Evolutionary conservation across 2,329 filamentous ascomycete genomes (phyloP), one percentile per base, ranked within the genome.

Genomic region (Penicillium sp.): DNA sequence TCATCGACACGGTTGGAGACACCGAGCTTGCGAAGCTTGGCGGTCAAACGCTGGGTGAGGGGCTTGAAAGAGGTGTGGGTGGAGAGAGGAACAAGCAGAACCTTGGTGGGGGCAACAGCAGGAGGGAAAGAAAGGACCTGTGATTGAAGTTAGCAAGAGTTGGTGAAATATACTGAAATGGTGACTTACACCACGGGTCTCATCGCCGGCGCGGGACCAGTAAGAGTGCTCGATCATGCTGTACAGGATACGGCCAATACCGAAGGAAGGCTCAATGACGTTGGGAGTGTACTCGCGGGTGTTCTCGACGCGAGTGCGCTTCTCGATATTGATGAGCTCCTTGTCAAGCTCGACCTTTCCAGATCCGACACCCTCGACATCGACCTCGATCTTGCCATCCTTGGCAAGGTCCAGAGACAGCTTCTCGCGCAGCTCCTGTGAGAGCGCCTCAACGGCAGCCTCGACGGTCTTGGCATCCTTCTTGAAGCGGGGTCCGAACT

Each of bases 181-280:
- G 27, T 54, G 53, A 85, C 88, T 82, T 86, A 93, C 91, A 75
- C 89, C 88, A 72, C 92, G 89, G 50, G 91, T 88, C 73, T 94
- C 92, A 63, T 93, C 89, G 59, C 84, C 87, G 62, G 86, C 87
- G 60, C 94, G 89, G 50, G 87, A 90, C 93, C 94, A 99, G 83
- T 92, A 99, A 72, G 84, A 87, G 77, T 99, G 94, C 79, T 99
- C 94, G 70, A 96, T 89, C 67, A 99, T 79, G 56, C 89, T 87
- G 80, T 96, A 97, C 54, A 97, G 80, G 59, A 97, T 97, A 66
- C 93, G 86, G 56, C 93, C 94, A 68, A 97, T 96, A 80, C 93
- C 93, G 67, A 97, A 99, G 0, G 93, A 97, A 1, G 93, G 94
- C 79, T 99, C 94, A 65, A 97, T 95, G 45, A 96, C 92, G 70